Percentiles rank a stretch among this genome's conserved stretches.
These are phyloP conservation scores for Annulohypoxylon maeteangense DNA, from an alignment of 495 filamentous ascomycete genomes.

Conservation along the genomic window DNA sequence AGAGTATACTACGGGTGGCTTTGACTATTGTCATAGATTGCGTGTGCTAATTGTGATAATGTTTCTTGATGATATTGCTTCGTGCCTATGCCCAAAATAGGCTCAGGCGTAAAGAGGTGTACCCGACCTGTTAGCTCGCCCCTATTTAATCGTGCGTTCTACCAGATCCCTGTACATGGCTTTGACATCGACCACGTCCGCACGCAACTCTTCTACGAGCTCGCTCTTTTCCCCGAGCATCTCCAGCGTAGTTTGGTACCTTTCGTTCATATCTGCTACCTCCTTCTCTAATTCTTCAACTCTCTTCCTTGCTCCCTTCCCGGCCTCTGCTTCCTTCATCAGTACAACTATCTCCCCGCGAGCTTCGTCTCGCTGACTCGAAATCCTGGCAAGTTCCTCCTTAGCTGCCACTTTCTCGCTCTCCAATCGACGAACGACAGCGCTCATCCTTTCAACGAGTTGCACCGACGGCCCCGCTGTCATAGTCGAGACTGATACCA, in stretches of 20 bases:
- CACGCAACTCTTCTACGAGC: constrained; percentile 86
- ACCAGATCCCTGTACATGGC: constrained; percentile 93
- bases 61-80: constrained; percentile 9
- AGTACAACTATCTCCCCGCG: constrained; percentile 87
- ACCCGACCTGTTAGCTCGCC: constrained; percentile 1
- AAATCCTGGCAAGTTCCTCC: constrained; percentile 84
- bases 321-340: constrained; percentile 84
- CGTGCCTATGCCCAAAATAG: constrained; percentile 16
- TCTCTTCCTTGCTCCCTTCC: constrained; percentile 66
- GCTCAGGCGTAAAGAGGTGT: constrained; percentile 20
- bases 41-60: constrained; percentile 8
- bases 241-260: constrained; percentile 91
- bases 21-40: neutral
- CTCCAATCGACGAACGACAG: constrained; percentile 88
- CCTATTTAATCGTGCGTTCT: constrained; percentile 74
- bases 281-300: constrained; percentile 74
- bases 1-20: neutral
- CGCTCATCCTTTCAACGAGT: constrained; percentile 95
- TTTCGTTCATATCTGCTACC: constrained; percentile 68
- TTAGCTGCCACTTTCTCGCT: constrained; percentile 85
- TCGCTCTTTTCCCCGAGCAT: constrained; percentile 98
- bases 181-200: constrained; percentile 92
- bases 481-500: constrained; percentile 87
- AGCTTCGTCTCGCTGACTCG: constrained; percentile 86
- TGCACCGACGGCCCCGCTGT: constrained; percentile 94